Evolutionary conservation across 192 early-diverging fungal genomes (phyloP), one percentile per base, ranked within the genome.

Genomic region (Backusella psychrophila): DNA sequence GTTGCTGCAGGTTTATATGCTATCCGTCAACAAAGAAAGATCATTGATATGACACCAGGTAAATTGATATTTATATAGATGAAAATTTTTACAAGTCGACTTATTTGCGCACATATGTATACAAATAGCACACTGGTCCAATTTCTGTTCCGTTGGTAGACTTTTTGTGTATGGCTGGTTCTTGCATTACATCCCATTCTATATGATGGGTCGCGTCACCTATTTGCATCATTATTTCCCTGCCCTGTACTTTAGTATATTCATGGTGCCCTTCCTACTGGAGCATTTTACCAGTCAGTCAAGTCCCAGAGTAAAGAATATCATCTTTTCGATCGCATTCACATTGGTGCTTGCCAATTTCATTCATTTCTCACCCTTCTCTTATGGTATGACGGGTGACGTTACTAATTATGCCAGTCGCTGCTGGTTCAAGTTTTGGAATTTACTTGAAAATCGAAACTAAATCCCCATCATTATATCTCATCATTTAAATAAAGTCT

Each of bases 151-250:
- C 70, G 89, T 86, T n/a, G 87, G 85, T 21, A 92, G 94, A 77
- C 80, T 94, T 15, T 88, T 95, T 49, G 84, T 91, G 26, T 80
- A 91, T 46, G 97, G 96, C n/a, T 99, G 96, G 97, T 85, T 92
- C 59, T 80, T 98, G 65, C 98, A 99, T 82, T 99, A 97, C 82
- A 44, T 93, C 36, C 97, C 97, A 21, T 98, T 98, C 87, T 97
- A 83, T 76, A 89, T 98, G 68, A 98, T 99, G 95, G 97, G 97
- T 35, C 93, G 98, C 36, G 96, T 98, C 49, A 95, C 93, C 0
- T 99, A 98, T 69, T 82, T 98, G 39, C 98, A 99, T 80, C 98
- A 98, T 82, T 98, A 98, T 80, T 97, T 98, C 85, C 96, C 97
- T 1, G 95, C 96, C 0, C 78, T 98, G 34, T 98, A 98, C 82